These are phyloP conservation scores for Colletotrichum cordylinicola DNA, from an alignment of 2,329 filamentous ascomycete genomes.

Conservation along the genomic window DNA sequence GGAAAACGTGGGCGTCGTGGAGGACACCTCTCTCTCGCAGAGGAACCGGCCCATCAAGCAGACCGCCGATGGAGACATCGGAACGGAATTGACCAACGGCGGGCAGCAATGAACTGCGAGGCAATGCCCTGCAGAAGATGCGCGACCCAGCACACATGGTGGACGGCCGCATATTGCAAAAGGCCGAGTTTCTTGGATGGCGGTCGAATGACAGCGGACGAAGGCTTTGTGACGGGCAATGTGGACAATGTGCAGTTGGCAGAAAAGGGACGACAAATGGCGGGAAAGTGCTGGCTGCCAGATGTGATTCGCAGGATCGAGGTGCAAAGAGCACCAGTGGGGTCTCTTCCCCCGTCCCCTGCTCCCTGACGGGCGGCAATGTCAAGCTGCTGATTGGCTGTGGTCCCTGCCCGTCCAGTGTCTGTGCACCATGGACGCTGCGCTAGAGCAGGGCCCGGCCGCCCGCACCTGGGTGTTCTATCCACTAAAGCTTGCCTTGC, in stretches of 20 bases:
- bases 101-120: background rate
- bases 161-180: constrained; percentile 9
- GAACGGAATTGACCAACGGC: constrained; percentile 13
- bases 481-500: background rate
- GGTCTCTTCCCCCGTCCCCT: background rate
- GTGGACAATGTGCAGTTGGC: constrained; percentile 7
- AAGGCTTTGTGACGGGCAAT: background rate
- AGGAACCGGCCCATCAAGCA: background rate
- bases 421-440: background rate
- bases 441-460: background rate
- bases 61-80: background rate
- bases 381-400: constrained; percentile 26
- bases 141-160: background rate
- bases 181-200: background rate
- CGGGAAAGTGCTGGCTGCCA: background rate
- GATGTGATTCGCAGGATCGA: background rate
- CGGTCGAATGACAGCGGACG: constrained; percentile 13
- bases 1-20: background rate
- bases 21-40: background rate
- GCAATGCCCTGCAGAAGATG: constrained; percentile 3
- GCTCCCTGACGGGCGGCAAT: constrained; percentile 31
- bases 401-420: background rate
- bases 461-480: background rate
- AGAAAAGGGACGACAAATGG: background rate
- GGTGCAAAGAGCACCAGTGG: constrained; percentile 7